A percentile compares a stretch with the other conserved stretches of the same genome.
These are phyloP conservation scores for Ascosphaera apis DNA, from an alignment of 2,329 filamentous ascomycete species.

Conservation along the genomic window DNA sequence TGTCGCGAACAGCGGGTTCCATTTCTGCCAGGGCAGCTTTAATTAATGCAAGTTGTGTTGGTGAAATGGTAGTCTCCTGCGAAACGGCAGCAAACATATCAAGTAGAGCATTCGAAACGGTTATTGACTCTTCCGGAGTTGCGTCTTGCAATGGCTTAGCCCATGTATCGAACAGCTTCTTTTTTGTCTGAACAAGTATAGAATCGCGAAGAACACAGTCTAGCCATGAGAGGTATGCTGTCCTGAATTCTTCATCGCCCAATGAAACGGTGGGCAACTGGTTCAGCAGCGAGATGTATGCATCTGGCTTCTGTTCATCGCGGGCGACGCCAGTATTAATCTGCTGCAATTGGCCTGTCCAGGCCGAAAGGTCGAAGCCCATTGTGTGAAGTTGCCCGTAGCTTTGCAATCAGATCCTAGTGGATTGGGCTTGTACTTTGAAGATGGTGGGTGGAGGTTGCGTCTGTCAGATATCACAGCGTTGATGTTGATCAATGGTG, in stretches of 20 bases:
- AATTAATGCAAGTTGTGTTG: not conserved
- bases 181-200: not conserved
- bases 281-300: not conserved
- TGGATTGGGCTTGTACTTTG: too few relatives aligned
- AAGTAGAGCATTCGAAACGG: not conserved
- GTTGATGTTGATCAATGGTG: too few relatives aligned
- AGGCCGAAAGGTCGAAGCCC: too few relatives aligned
- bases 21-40: not conserved
- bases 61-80: not conserved
- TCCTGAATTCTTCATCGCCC: not conserved
- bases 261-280: not conserved
- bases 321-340: not conserved
- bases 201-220: not conserved
- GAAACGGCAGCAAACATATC: not conserved
- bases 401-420: too few relatives aligned
- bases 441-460: too few relatives aligned
- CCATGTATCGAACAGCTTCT: not conserved
- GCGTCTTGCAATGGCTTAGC: not conserved
- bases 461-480: too few relatives aligned
- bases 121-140: not conserved
- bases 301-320: not conserved
- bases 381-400: too few relatives aligned
- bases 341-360: not conserved
- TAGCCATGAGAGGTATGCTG: not conserved
- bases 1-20: conserved; percentile 39